Base-by-base conservation (phyloP, 129 eudicot genomes). In the Ambrosia artemisiifolia region DNA sequence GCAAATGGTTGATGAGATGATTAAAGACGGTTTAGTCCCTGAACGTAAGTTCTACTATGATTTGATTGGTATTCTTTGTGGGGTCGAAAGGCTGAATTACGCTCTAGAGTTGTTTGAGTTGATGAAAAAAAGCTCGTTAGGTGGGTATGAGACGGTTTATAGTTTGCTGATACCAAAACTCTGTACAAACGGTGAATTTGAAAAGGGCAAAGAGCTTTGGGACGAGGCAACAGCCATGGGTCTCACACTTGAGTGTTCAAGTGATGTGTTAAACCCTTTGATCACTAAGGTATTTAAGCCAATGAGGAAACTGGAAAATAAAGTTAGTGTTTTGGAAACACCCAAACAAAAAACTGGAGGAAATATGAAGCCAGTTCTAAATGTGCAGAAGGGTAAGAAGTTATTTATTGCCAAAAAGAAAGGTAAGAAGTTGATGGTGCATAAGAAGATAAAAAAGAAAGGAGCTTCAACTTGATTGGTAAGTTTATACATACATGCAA, bases 21-120 rank as follows among this genome's bases (percentile, higher is more conserved):
- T 82, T 54, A 81, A 76, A 33, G 82, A 74, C 51, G 78, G 83
- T 43, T 49, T 84, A n/a, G 60, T 80, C 30, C 89, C 93, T 42
- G 87, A 82, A 30, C 67, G 82, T 2, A 87, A 84, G 80, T 87
- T 84, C 43, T 84, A 84, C 65, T 71, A 77, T 46, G 89, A 84
- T 79, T 78, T 87, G 48, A 70, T 84, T 76, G 89, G 89, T 59
- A 50, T 87, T 79, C 89, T 87, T 17, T 87, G 89, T 63, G 93
- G 93, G 30, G 85, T 82, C 43, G 85, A 87, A 44, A 82, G 93
- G 44, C 82, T 74, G 43, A 82, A 82, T 51, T 84, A 84, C 73
- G 93, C 87, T 61, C 78, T 84, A 73, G 87, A 84, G 82, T 60
- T 87, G 85, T 80, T 87, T 74, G 87, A 82, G 44, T 73, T 75